A percentile compares a stretch with the other conserved stretches of the same genome.
phyloP scores from a whole-genome alignment of 805 yeast genomes.

The Barnettozyma populi region DNA sequence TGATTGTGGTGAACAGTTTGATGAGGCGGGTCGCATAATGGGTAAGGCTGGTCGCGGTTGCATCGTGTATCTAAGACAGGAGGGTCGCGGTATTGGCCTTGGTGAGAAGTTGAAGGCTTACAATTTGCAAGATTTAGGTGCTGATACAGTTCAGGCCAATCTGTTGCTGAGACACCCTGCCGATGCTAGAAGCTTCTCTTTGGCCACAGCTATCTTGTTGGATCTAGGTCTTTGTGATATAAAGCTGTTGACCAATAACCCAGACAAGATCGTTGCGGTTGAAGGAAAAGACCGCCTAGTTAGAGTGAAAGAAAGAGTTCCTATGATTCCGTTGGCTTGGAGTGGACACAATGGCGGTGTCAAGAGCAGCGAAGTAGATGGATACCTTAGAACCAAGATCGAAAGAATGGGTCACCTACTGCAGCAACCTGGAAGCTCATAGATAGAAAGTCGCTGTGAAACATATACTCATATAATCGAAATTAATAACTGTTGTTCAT shows the following conservation, averaged over 20 bases:
- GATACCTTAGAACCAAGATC: slow-evolving; percentile 87
- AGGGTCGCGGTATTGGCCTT: slow-evolving; percentile 98
- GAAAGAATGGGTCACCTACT: slow-evolving; percentile 96
- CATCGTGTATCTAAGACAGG: slow-evolving; percentile 92
- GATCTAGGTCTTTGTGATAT: slow-evolving; percentile 75
- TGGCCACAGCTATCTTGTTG: slow-evolving; percentile 87
- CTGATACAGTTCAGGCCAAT: slow-evolving; percentile 97
- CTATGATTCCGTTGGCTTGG: slow-evolving; percentile 98
- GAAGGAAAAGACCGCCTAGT: slow-evolving; percentile 78
- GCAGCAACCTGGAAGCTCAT: slow-evolving; percentile 32
- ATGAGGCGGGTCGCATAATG: slow-evolving; percentile 94
- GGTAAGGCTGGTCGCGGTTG: slow-evolving; percentile 86
- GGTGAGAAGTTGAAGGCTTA: slow-evolving; percentile 97
- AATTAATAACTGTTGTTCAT: too few relatives aligned
- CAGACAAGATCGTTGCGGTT: slow-evolving; percentile 92
- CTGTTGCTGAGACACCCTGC: slow-evolving; percentile 92
- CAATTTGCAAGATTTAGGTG: slow-evolving; percentile 94
- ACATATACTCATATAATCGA: neutral
- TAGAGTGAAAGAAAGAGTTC: slow-evolving; percentile 80
- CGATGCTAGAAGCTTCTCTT: slow-evolving; percentile 88
- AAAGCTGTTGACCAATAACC: slow-evolving; percentile 85
- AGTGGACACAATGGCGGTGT: slow-evolving; percentile 52
- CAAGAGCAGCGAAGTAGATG: slow-evolving; percentile 80
- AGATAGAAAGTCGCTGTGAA: neutral
- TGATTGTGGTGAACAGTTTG: slow-evolving; percentile 99